A percentile compares a stretch with the other conserved stretches of the same genome.
phyloP scores from a whole-genome alignment of 2,329 filamentous ascomycete genomes.

The Anthostomella pinea region DNA sequence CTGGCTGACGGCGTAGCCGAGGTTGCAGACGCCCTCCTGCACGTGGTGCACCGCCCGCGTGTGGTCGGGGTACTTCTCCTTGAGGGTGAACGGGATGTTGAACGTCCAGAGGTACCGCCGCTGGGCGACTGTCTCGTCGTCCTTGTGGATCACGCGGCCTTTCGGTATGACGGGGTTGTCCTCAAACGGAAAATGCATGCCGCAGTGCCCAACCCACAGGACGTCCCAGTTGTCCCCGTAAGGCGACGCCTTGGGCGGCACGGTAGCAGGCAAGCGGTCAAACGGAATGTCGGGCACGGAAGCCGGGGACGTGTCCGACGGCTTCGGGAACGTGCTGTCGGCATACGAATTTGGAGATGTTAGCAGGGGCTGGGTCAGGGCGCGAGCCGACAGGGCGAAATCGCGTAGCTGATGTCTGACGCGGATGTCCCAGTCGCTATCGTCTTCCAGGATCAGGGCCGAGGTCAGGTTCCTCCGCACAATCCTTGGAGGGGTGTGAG shows the following conservation, averaged over 20 bases:
- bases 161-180: slow-evolving; percentile 22
- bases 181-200: slow-evolving; percentile 31
- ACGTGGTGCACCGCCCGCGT: too few relatives aligned
- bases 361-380: slow-evolving; percentile 17
- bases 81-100: too few relatives aligned
- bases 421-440: slow-evolving; percentile 45
- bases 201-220: slow-evolving; percentile 50
- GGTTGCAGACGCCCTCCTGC: too few relatives aligned
- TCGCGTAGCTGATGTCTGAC: slow-evolving; percentile 38
- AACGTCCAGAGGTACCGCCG: too few relatives aligned
- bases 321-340: slow-evolving; percentile 26
- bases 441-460: slow-evolving; percentile 45
- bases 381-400: slow-evolving; percentile 21
- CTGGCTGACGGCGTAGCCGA: too few relatives aligned
- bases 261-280: slow-evolving; percentile 3
- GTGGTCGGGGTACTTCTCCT: too few relatives aligned
- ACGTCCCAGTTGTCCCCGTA: slow-evolving; percentile 52
- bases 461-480: slow-evolving; percentile 41
- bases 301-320: not conserved
- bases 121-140: too few relatives aligned
- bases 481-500: slow-evolving; percentile 20
- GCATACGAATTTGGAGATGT: slow-evolving; percentile 9
- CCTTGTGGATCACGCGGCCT: slow-evolving; percentile 29
- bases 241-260: slow-evolving; percentile 2
- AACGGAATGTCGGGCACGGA: slow-evolving; percentile 4